Conservation (phyloP, 2,329 filamentous ascomycete genomes). For the Colletotrichum lupini region DNA sequence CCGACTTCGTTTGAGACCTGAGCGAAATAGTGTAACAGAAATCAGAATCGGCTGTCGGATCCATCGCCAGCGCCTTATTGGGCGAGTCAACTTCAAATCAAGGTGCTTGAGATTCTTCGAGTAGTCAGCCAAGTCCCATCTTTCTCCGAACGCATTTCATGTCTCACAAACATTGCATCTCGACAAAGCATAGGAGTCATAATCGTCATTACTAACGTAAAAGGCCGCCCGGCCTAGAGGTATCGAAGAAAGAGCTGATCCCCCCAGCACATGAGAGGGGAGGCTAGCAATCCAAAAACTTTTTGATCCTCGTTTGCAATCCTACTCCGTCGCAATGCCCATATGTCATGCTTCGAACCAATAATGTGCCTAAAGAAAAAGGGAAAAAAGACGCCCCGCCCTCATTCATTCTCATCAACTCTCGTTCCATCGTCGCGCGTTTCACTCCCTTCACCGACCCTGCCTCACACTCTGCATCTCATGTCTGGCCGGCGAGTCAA, state of each 20-base stretch:
- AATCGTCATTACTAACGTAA: conserved; percentile 31
- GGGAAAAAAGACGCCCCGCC: neutral
- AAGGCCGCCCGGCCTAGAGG: conserved; percentile 11
- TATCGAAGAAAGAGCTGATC: neutral
- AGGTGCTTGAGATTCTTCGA: no score
- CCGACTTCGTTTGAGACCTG: no score
- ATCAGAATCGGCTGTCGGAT: no score
- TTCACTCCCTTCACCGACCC: conserved; percentile 4
- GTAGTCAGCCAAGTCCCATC: no score
- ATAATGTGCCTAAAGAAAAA: neutral
- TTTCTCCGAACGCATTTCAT: no score
- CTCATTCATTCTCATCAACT: neutral
- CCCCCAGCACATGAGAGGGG: neutral
- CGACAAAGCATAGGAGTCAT: neutral
- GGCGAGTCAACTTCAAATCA: no score
- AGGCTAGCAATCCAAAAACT: conserved; percentile 15
- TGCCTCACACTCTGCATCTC: conserved; percentile 16
- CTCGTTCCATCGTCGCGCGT: conserved; percentile 4
- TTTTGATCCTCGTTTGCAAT: conserved; percentile 7
- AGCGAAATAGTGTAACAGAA: no score
- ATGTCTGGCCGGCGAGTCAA: conserved; percentile 24
- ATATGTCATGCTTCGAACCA: conserved; percentile 18
- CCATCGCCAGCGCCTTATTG: no score
- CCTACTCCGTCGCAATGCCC: conserved; percentile 22
- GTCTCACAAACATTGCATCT: no score